Percentiles rank a stretch among this genome's conserved stretches.
Conservation (phyloP, 495 filamentous ascomycete species). For the Monascus purpureus region DNA sequence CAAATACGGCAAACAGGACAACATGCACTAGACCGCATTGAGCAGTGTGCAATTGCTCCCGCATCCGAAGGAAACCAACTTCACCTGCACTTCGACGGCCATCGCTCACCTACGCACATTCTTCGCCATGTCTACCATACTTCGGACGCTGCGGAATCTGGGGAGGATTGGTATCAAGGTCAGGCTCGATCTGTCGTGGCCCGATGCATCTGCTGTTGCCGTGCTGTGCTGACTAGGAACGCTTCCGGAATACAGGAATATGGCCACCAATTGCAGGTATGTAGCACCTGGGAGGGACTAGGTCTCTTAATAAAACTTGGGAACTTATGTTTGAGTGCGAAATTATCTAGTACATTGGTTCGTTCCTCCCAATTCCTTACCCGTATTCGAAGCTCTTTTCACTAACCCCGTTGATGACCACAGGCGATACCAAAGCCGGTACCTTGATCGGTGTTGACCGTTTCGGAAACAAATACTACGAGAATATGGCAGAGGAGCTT, state of each 20-base stretch:
- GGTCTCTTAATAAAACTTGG: too few species aligned
- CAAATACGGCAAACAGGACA: constrained; percentile 28
- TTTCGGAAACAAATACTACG: constrained; percentile 95
- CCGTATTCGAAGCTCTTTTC: too few species aligned
- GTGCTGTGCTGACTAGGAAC: too few species aligned
- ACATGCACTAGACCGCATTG: constrained; percentile 12
- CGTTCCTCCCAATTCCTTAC: too few species aligned
- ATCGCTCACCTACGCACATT: constrained; percentile 5
- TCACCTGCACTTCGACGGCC: constrained; percentile 7
- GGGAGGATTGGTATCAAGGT: constrained; percentile 81
- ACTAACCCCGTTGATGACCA: too few species aligned
- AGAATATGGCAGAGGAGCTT: constrained; percentile 83
- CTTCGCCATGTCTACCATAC: constrained; percentile 75
- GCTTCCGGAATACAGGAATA: too few species aligned
- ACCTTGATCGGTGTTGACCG: constrained; percentile 72
- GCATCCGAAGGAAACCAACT: too few species aligned
- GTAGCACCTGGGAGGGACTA: too few species aligned
- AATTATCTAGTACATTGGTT: constrained; percentile 52
- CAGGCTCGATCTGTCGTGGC: too few species aligned
- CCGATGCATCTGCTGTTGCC: too few species aligned
- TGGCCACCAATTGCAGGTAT: constrained; percentile 85
- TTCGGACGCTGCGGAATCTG: constrained; percentile 74
- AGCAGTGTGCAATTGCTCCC: too few species aligned
- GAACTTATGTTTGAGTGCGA: constrained; percentile 2
- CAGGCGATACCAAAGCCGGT: constrained; percentile 95